Evolutionary conservation across 768 basidiomycete species (phyloP), one percentile per base, ranked within the genome.

Genomic region (Tricholoma flavovirens): DNA sequence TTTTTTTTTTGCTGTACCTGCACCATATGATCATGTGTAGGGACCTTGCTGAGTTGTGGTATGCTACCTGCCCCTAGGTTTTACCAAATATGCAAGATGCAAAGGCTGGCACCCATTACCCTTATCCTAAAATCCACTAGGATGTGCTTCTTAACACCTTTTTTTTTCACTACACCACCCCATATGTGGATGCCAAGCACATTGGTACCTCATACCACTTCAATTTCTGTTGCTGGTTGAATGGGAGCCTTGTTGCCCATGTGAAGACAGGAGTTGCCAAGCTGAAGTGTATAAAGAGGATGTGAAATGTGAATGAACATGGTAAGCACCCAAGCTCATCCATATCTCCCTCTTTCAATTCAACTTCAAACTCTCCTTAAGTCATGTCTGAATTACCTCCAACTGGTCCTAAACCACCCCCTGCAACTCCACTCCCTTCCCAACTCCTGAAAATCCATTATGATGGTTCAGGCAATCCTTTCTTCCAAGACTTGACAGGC

Each of bases 401-500:
- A 42, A 42, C 40, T 42, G 40, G 40, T 42, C 40, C 40, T 42
- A 38, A 38, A 38, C 36, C 36, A 38, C 40, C 40, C 40, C 40
- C 40, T 42, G 19, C 40, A 42, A 21, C 40, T 42, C 17, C 40
- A 42, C 17, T 17, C n/a, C 17, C 40, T 42, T 21, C 19, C 19
- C 40, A 42, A 42, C 17, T 42, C 19, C 51, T 32, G 7, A 52
- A 22, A 32, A 52, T 52, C 33, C 51, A 35, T 22, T 52, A 52
- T 36, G 51, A 52, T 36, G 51, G 36, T 32, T n/a, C 51, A 14
- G 33, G 51, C 11, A 35, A 30, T 22, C 51, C 51, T 17, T 32
- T 52, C 36, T 52, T 32, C 33, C 51, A 52, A 35, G 51, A 52
- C 22, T 14, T 22, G 32, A 32, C 32, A n/a, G 51, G 51, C 51